Evolutionary conservation across 23 red algal genomes (phyloP).

Genomic region (Cyanidiococcus yangmingshanensis): DNA sequence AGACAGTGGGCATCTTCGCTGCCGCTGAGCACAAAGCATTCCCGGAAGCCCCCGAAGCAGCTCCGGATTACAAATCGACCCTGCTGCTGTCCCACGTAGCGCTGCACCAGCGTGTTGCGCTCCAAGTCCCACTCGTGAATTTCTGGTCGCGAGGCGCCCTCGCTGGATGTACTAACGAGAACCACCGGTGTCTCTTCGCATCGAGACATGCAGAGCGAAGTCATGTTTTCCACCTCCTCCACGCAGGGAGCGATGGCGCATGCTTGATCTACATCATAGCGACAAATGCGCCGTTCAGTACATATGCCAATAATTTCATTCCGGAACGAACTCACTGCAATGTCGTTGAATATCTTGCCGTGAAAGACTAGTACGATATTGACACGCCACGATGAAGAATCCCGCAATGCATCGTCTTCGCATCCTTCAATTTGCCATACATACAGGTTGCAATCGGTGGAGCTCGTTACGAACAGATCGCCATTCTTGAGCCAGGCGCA

Average conservation of each 20-base stretch:
- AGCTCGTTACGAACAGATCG: conserved; percentile 46
- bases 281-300: conserved; percentile 51
- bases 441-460: conserved; percentile 40
- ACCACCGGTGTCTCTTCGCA: conserved; percentile 28
- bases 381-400: neutral
- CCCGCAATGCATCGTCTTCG: neutral
- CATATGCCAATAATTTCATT: conserved; percentile 49
- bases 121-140: conserved; percentile 89
- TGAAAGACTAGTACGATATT: neutral
- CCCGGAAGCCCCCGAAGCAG: conserved; percentile 67
- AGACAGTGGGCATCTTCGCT: conserved; percentile 81
- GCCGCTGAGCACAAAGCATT: conserved; percentile 83
- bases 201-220: conserved; percentile 63
- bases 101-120: conserved; percentile 31
- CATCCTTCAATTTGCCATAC: conserved; percentile 28
- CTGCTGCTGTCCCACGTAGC: conserved; percentile 62
- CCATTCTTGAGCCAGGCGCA: conserved; percentile 89
- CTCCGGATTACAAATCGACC: conserved; percentile 73
- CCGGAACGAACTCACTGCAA: conserved; percentile 39
- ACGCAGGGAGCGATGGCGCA: conserved; percentile 29
- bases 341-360: conserved; percentile 26
- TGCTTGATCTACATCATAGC: conserved; percentile 41
- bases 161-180: conserved; percentile 50
- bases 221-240: conserved; percentile 48
- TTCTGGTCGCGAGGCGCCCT: conserved; percentile 45